phyloP scores from a whole-genome alignment of 177 flowering plant species.

The Tripterygium wilfordii region DNA sequence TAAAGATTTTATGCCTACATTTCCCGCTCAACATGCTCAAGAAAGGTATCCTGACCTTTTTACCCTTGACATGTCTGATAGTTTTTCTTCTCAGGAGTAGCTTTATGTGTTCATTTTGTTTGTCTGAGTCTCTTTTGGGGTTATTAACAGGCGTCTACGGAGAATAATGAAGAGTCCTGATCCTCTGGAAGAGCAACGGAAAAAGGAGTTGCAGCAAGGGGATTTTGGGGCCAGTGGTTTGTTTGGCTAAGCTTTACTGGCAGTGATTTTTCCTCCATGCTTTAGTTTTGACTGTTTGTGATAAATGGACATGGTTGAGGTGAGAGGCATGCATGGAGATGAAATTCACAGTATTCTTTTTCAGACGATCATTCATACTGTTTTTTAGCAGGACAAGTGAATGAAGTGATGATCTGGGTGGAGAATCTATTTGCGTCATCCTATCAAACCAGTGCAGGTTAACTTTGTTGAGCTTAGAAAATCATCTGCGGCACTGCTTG shows the following conservation, averaged over 20 bases:
- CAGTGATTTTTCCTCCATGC: background rate
- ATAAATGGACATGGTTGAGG: slow-evolving; percentile 33
- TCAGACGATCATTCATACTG: slow-evolving; percentile 40
- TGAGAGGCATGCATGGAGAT: slow-evolving; percentile 49
- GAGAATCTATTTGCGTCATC: slow-evolving; percentile 18
- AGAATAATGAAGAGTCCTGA: slow-evolving; percentile 92
- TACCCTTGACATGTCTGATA: no score
- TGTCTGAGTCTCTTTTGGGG: no score
- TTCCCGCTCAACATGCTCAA: slow-evolving; percentile 87
- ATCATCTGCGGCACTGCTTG: slow-evolving; percentile 32
- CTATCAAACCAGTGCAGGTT: slow-evolving; percentile 33
- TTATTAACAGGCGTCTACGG: slow-evolving; percentile 49
- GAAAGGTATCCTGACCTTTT: slow-evolving; percentile 49
- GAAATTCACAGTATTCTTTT: slow-evolving; percentile 38
- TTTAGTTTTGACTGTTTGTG: background rate
- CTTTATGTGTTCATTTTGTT: background rate
- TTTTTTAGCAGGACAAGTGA: slow-evolving; percentile 54
- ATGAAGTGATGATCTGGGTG: slow-evolving; percentile 23
- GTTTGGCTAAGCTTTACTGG: slow-evolving; percentile 41
- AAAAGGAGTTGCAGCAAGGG: slow-evolving; percentile 78
- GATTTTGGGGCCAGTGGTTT: slow-evolving; percentile 67
- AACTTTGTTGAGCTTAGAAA: slow-evolving; percentile 32
- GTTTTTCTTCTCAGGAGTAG: no score
- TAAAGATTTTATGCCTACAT: slow-evolving; percentile 92
- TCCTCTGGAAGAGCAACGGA: slow-evolving; percentile 88